Percentiles rank a stretch among this genome's conserved stretches.
Evolutionary conservation across 495 filamentous ascomycete genomes (phyloP).

Genomic region (Cenococcum geophilum): DNA sequence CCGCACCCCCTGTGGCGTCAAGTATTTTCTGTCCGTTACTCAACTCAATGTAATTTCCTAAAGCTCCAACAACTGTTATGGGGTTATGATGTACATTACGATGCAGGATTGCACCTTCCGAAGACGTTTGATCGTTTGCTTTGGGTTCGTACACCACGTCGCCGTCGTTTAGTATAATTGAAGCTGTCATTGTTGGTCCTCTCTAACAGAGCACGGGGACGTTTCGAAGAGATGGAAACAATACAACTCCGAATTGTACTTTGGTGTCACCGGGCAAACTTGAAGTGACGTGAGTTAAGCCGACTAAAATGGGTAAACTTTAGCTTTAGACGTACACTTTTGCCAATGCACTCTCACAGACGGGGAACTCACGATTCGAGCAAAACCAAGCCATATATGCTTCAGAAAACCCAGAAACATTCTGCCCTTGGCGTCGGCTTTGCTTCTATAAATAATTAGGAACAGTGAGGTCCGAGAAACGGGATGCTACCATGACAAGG

Average conservation of each 20-base stretch:
- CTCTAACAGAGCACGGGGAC: background rate
- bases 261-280: background rate
- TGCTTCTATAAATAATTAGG: background rate
- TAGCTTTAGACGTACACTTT: too few relatives aligned
- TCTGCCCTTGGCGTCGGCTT: background rate
- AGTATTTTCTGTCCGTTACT: slow-evolving; percentile 33
- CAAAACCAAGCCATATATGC: too few relatives aligned
- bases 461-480: background rate
- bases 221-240: too few relatives aligned
- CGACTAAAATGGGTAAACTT: too few relatives aligned
- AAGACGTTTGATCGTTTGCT: background rate
- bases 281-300: background rate
- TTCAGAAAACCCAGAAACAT: too few relatives aligned
- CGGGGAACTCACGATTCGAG: too few relatives aligned
- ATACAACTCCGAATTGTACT: background rate
- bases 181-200: background rate
- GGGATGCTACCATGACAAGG: background rate
- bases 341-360: too few relatives aligned
- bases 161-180: background rate
- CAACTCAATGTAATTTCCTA: slow-evolving; percentile 10
- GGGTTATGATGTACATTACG: slow-evolving; percentile 7
- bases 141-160: background rate
- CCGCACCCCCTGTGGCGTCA: slow-evolving; percentile 39
- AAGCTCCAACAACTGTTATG: slow-evolving; percentile 2
- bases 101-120: slow-evolving; percentile 6